A percentile compares a stretch with the other conserved stretches of the same genome.
Evolutionary conservation across 2,329 filamentous ascomycete species (phyloP).

Genomic region (Trichoderma oligosporum): DNA sequence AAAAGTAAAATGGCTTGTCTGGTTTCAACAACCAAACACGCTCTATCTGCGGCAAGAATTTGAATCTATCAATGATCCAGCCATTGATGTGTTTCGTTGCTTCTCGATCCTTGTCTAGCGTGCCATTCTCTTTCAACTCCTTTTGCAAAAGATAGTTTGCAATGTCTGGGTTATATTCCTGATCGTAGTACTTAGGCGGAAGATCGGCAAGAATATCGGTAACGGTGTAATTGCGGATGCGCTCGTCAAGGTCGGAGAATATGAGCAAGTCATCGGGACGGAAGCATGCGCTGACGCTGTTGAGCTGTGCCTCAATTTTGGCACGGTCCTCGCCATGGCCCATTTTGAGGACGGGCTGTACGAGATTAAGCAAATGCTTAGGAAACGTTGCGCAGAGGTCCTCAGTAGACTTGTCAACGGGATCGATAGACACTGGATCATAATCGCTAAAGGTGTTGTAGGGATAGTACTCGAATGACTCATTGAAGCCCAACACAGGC

Average conservation of each 20-base stretch:
- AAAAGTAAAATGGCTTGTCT: constrained; percentile 52
- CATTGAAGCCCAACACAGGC: not conserved
- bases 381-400: constrained; percentile 34
- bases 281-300: constrained; percentile 52
- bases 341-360: constrained; percentile 35
- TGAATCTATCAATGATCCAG: constrained; percentile 55
- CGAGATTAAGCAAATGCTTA: constrained; percentile 30
- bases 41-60: constrained; percentile 54
- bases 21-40: constrained; percentile 45
- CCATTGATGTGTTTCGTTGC: constrained; percentile 37
- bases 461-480: constrained; percentile 24
- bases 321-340: constrained; percentile 30
- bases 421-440: constrained; percentile 30
- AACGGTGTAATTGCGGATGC: constrained; percentile 40
- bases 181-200: constrained; percentile 37
- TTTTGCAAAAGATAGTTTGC: constrained; percentile 40
- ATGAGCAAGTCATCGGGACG: constrained; percentile 40
- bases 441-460: constrained; percentile 32
- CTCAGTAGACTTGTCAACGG: constrained; percentile 24
- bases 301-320: constrained; percentile 42
- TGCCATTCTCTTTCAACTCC: constrained; percentile 33
- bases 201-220: constrained; percentile 46
- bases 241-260: constrained; percentile 49
- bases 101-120: constrained; percentile 31
- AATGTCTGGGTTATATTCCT: constrained; percentile 35